These are phyloP conservation scores for Cymbopogon citratus DNA, from an alignment of 176 grass and related monocot genomes.

Conservation along the genomic window DNA sequence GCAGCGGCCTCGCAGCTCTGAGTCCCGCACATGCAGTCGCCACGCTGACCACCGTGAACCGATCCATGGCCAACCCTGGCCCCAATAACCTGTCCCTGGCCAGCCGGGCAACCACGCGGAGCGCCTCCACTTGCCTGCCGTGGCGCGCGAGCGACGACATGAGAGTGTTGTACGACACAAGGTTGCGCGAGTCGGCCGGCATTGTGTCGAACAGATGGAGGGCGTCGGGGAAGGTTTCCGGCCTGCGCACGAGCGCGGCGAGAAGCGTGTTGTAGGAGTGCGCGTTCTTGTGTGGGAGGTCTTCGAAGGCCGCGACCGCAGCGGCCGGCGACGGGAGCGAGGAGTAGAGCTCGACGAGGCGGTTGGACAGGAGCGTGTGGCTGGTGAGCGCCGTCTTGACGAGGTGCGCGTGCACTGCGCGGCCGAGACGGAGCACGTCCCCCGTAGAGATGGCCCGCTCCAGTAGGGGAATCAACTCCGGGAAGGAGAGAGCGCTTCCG, in stretches of 20 bases:
- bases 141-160: slow-evolving; percentile 43
- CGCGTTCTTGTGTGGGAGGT: slow-evolving; percentile 47
- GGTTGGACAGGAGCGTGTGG: slow-evolving; percentile 65
- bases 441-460: slow-evolving; percentile 33
- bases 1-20: slow-evolving; percentile 26
- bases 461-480: slow-evolving; percentile 28
- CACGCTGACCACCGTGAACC: slow-evolving; percentile 47
- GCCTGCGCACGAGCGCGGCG: neutral
- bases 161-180: slow-evolving; percentile 63
- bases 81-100: slow-evolving; percentile 36
- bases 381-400: slow-evolving; percentile 54
- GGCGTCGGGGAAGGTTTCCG: slow-evolving; percentile 20
- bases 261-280: slow-evolving; percentile 67
- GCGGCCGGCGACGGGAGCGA: slow-evolving; percentile 17
- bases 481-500: neutral
- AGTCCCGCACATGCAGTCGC: slow-evolving; percentile 35
- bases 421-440: slow-evolving; percentile 33
- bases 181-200: slow-evolving; percentile 24
- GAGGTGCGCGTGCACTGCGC: slow-evolving; percentile 32
- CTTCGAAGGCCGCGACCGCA: slow-evolving; percentile 23
- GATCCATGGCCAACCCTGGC: slow-evolving; percentile 23
- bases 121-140: slow-evolving; percentile 17
- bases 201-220: slow-evolving; percentile 47
- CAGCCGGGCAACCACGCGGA: slow-evolving; percentile 31
- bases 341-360: slow-evolving; percentile 49